A percentile compares a stretch with the other conserved stretches of the same genome.
Conservation (phyloP, 78 protist genomes). For the Polysphondylium violaceum region DNA sequence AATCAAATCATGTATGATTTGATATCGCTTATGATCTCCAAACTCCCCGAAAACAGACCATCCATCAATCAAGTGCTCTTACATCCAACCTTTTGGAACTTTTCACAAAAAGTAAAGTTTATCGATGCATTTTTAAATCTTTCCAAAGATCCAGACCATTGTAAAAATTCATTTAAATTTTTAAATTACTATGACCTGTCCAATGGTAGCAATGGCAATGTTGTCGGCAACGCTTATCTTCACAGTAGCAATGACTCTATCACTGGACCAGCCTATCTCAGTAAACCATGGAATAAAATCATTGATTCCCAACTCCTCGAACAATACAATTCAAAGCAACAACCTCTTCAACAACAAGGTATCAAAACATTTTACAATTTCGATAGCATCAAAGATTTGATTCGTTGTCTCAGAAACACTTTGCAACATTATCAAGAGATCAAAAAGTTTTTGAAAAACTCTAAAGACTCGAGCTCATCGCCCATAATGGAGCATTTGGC, state of each 20-base stretch:
- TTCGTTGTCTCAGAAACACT: constrained; percentile 41
- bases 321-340: not conserved
- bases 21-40: constrained; percentile 9
- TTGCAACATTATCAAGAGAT: constrained; percentile 54
- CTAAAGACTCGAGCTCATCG: no score
- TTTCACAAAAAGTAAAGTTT: constrained; percentile 15
- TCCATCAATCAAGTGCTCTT: not conserved
- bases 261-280: no score
- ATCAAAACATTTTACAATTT: constrained; percentile 20
- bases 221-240: not conserved
- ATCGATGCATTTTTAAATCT: constrained; percentile 21
- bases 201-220: not conserved
- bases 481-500: not conserved
- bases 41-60: constrained; percentile 22
- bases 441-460: no score
- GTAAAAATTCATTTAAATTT: not conserved
- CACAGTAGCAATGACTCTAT: no score
- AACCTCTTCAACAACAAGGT: not conserved
- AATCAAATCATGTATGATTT: constrained; percentile 10
- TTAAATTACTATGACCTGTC: constrained; percentile 7
- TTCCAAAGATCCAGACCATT: not conserved
- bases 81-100: constrained; percentile 52
- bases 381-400: constrained; percentile 17
- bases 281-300: constrained; percentile 50
- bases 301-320: constrained; percentile 19